These are phyloP conservation scores for Senna tora DNA, from an alignment of 306 rosid genomes.

Conservation along the genomic window DNA sequence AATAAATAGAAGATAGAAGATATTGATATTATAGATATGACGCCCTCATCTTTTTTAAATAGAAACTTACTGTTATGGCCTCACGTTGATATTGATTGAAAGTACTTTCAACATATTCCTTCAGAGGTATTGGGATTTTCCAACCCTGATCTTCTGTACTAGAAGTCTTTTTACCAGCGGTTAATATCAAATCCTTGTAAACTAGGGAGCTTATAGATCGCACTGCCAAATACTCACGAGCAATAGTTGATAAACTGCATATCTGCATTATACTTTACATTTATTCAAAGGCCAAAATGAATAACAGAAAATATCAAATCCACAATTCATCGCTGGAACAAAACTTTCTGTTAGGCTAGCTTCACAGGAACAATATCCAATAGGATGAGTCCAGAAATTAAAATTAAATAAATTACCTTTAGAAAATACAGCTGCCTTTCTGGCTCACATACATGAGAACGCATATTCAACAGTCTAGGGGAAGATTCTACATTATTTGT, in stretches of 20 bases:
- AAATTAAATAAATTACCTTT: conserved; percentile 57
- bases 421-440: conserved; percentile 63
- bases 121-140: conserved; percentile 75
- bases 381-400: background rate
- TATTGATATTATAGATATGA: too few species aligned
- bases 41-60: conserved; percentile 5
- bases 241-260: conserved; percentile 89
- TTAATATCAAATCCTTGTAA: conserved; percentile 82
- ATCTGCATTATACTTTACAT: conserved; percentile 55
- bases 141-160: conserved; percentile 58
- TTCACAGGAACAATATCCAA: background rate
- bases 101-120: conserved; percentile 65
- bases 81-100: conserved; percentile 81
- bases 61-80: conserved; percentile 72
- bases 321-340: background rate
- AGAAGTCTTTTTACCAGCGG: conserved; percentile 53
- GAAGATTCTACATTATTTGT: conserved; percentile 50
- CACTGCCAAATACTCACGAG: conserved; percentile 81
- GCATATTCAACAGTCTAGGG: conserved; percentile 66
- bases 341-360: background rate
- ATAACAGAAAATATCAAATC: background rate
- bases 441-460: conserved; percentile 53
- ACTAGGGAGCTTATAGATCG: conserved; percentile 65
- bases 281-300: conserved; percentile 22
- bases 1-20: too few species aligned